phyloP scores from a whole-genome alignment of 768 basidiomycete species.

The Rhodosporidiobolus sp. region DNA sequence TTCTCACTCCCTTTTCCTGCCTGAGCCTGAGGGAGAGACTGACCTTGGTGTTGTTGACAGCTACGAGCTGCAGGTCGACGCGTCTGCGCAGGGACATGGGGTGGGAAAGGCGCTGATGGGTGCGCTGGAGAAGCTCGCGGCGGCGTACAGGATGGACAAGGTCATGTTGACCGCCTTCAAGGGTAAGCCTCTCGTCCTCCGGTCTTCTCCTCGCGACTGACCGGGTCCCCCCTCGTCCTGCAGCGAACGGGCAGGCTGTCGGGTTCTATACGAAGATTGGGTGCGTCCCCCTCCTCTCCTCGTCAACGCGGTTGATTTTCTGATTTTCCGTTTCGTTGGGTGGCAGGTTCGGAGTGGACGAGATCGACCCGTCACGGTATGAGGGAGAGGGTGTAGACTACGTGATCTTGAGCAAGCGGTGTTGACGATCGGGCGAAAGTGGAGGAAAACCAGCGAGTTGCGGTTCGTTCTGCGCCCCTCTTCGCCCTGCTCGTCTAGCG shows the following conservation, averaged over 20 bases:
- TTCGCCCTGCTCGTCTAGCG: neutral
- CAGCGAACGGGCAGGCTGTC: slow-evolving; percentile 38
- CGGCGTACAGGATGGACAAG: slow-evolving; percentile 62
- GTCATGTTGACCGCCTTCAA: slow-evolving; percentile 72
- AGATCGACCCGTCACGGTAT: slow-evolving; percentile 32
- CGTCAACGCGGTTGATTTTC: neutral
- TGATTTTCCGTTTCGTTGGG: neutral
- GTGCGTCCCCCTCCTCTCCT: slow-evolving; percentile 7
- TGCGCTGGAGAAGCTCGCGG: slow-evolving; percentile 56
- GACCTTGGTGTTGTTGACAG: slow-evolving; percentile 51
- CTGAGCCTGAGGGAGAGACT: neutral
- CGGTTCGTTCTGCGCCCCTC: neutral
- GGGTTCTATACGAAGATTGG: slow-evolving; percentile 39
- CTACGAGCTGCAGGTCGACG: slow-evolving; percentile 71
- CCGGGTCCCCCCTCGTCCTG: neutral
- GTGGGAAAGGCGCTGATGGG: slow-evolving; percentile 61
- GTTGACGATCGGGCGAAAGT: neutral
- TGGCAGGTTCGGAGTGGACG: slow-evolving; percentile 19
- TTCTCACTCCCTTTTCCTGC: neutral
- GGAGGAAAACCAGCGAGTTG: neutral
- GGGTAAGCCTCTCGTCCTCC: slow-evolving; percentile 53
- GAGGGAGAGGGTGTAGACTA: slow-evolving; percentile 19
- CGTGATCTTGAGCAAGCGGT: slow-evolving; percentile 19
- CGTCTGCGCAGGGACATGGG: slow-evolving; percentile 55
- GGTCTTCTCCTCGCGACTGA: neutral